Conservation (phyloP, 2,329 filamentous ascomycete species). For the Periconia digitata region DNA sequence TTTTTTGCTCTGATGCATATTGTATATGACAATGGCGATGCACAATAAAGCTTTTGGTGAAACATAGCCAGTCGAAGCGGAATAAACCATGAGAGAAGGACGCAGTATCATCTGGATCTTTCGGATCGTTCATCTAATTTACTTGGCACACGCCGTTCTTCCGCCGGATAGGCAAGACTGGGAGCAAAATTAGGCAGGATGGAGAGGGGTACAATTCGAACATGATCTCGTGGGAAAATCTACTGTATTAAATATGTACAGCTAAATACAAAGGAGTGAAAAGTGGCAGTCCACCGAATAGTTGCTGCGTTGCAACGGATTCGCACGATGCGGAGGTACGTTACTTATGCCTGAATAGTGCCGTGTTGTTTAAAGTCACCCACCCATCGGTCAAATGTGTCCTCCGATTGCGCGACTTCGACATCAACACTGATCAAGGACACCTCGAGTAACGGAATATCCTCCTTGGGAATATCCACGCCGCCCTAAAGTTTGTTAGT, state of each 20-base stretch:
- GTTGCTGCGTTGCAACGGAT: background rate
- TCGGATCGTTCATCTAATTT: slow-evolving; percentile 3
- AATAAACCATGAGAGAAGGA: background rate
- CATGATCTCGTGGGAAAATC: too few relatives aligned
- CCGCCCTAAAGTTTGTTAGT: slow-evolving; percentile 9
- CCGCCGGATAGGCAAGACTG: background rate
- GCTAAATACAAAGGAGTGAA: background rate
- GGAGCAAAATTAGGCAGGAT: background rate
- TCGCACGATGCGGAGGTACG: background rate
- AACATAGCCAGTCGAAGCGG: slow-evolving; percentile 2
- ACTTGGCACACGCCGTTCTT: slow-evolving; percentile 6
- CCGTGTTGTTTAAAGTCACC: slow-evolving; percentile 17
- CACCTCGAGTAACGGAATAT: slow-evolving; percentile 14
- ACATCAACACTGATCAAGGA: slow-evolving; percentile 15
- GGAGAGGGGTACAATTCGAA: background rate
- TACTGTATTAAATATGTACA: background rate
- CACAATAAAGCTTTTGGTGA: background rate
- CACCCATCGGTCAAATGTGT: slow-evolving; percentile 19
- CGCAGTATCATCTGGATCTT: slow-evolving; percentile 4
- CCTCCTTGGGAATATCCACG: slow-evolving; percentile 11
- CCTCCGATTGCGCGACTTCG: slow-evolving; percentile 15
- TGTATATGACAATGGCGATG: background rate
- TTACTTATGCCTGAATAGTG: background rate
- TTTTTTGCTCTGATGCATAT: background rate
- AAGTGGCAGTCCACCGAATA: background rate